These are phyloP conservation scores for Nemania sp. DNA, from an alignment of 2,329 filamentous ascomycete genomes.

Conservation along the genomic window DNA sequence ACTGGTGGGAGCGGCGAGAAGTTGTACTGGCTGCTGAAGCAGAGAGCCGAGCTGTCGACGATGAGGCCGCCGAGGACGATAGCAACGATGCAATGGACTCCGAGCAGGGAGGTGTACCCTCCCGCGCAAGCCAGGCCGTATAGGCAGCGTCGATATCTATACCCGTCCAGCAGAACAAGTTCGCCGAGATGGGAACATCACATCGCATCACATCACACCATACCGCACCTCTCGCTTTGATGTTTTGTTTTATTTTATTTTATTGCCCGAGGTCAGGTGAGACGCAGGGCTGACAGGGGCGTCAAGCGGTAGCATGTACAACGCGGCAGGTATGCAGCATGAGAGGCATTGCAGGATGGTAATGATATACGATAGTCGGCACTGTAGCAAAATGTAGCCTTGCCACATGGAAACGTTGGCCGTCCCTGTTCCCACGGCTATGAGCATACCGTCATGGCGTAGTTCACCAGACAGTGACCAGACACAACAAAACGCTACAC, in stretches of 20 bases:
- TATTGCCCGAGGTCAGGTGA: not conserved
- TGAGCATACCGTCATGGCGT: not conserved
- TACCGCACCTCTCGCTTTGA: not conserved
- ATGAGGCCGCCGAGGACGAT: constrained; percentile 20
- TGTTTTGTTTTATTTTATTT: no score
- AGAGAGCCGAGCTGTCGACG: constrained; percentile 7
- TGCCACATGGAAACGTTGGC: not conserved
- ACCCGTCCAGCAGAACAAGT: not conserved
- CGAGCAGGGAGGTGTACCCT: not conserved
- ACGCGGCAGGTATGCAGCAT: not conserved
- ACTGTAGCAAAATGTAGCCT: not conserved
- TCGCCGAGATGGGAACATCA: not conserved
- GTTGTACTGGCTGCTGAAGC: constrained; percentile 52
- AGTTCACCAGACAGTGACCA: no score
- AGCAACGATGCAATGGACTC: constrained; percentile 26
- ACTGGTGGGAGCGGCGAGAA: constrained; percentile 64
- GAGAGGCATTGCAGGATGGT: not conserved
- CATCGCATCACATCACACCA: not conserved
- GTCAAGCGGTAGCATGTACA: not conserved
- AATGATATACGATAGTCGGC: not conserved
- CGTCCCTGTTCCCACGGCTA: not conserved
- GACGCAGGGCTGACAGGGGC: not conserved
- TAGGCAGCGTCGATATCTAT: not conserved
- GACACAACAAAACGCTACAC: no score
- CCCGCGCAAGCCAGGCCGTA: constrained; percentile 16